Percentiles rank a stretch among this genome's conserved stretches.
These are phyloP conservation scores for Penicilliopsis zonata DNA, from an alignment of 495 filamentous ascomycete genomes.

Conservation along the genomic window DNA sequence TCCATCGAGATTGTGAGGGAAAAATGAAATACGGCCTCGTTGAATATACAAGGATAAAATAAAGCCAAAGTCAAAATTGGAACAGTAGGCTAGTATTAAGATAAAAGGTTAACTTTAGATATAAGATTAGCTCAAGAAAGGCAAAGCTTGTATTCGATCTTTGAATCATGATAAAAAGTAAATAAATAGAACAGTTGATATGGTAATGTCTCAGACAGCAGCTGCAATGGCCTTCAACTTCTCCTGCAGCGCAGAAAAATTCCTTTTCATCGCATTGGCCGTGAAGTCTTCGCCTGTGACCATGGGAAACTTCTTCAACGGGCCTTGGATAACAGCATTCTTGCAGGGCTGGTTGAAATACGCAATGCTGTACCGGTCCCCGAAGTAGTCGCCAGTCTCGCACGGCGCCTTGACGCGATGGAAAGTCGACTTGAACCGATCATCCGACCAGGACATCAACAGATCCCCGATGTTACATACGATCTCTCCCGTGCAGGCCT, in stretches of 20 bases:
- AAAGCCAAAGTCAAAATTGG: too few species aligned
- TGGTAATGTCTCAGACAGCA: not conserved
- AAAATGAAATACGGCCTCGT: too few species aligned
- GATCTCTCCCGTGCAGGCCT: conserved; percentile 43
- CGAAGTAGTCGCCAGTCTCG: conserved; percentile 40
- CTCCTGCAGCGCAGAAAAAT: conserved; percentile 33
- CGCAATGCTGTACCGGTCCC: conserved; percentile 49
- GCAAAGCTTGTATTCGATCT: too few species aligned
- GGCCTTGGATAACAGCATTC: conserved; percentile 48
- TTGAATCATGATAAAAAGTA: too few species aligned
- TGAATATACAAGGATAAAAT: too few species aligned
- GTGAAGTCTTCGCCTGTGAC: conserved; percentile 49
- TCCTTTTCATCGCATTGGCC: conserved; percentile 43
- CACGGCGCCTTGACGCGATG: conserved; percentile 49
- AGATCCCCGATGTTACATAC: conserved; percentile 60
- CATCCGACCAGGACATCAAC: conserved; percentile 59
- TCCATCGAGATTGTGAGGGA: too few species aligned
- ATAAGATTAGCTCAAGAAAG: too few species aligned
- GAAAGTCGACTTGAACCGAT: conserved; percentile 55
- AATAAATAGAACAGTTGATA: too few species aligned
- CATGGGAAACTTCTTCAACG: conserved; percentile 45
- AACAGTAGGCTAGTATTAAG: too few species aligned
- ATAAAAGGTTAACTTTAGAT: too few species aligned
- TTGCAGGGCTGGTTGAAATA: conserved; percentile 55
- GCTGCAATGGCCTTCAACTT: conserved; percentile 17